Evolutionary conservation across 441 rosid genomes (phyloP), one percentile per base, ranked within the genome.

Genomic region (Populus hybrid): DNA sequence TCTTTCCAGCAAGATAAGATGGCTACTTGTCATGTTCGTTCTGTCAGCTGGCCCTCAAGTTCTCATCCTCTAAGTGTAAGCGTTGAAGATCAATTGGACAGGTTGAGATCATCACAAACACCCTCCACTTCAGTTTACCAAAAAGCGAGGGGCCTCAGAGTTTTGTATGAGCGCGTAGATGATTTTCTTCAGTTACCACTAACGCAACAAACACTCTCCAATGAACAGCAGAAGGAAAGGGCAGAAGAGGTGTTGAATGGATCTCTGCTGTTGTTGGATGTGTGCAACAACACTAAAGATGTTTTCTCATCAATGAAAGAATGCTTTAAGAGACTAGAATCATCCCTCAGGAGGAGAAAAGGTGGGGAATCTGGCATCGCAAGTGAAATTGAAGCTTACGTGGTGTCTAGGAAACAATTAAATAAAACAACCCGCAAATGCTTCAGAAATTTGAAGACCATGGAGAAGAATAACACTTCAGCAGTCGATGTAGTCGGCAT

Each of bases 31-130:
- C 57, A 46, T 5, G 57, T 1, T 5, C 57, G 74, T 2, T 86
- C 87, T 0, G 79, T 69, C 80, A 84, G 89, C 40, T 83, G 82
- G 21, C 87, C 88, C 6, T 80, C 86, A 18, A 66, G 24, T 21
- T 77, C 72, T 46, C 88, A 85, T 78, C 87, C 89, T 65, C 77
- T 73, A 30, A 57, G 8, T 18, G 36, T 16, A 2, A 34, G 24
- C 2, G 23, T 70, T 16, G 82, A 79, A 74, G 81, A 83, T 64
- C 86, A 84, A 30, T 42, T 87, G 75, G n/a, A 53, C 26, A 73
- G 79, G 79, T 72, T 83, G 68, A 86, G 83, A 78, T 74, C 80
- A 30, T 79, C 81, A 0, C 79, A 65, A 34, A 19, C 57, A 3
- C 14, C 67, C 2, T 32, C 59, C 6, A 46, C 2, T 46, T 46